Evolutionary conservation across 345 rosid species (phyloP).

Genomic region (Microcos paniculata): DNA sequence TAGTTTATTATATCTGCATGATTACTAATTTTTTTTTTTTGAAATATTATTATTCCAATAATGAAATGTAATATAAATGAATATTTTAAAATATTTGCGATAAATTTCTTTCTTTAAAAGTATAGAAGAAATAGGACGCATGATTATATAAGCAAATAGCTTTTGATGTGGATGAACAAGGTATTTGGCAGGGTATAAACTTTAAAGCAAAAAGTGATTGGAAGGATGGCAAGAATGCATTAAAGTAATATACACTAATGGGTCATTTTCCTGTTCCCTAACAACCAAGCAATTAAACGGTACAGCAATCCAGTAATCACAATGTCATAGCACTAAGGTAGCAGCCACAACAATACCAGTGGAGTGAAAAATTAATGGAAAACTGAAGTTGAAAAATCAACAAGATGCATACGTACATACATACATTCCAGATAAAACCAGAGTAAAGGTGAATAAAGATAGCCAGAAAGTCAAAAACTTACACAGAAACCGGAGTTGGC

Average conservation of each 20-base stretch:
- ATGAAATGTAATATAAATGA: background rate
- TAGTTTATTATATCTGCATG: background rate
- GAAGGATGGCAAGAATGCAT: background rate
- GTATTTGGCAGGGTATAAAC: background rate
- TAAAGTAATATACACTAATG: background rate
- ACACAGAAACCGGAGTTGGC: conserved; percentile 83
- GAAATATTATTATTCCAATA: background rate
- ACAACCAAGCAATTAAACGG: background rate
- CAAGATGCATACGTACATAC: background rate
- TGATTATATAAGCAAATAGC: background rate
- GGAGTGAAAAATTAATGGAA: background rate
- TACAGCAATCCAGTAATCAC: background rate
- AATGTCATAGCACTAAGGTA: background rate
- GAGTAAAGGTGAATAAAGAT: conserved; percentile 11
- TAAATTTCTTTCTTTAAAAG: background rate
- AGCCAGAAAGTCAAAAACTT: conserved; percentile 39
- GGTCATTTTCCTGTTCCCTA: background rate
- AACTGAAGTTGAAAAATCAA: background rate
- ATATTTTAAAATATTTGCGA: background rate
- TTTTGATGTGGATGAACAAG: background rate
- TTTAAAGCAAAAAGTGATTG: background rate
- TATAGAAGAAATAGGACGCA: background rate
- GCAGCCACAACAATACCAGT: background rate
- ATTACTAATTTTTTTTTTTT: background rate
- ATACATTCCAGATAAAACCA: no score